These are phyloP conservation scores for Phyllosticta capitalensis DNA, from an alignment of 2,329 filamentous ascomycete species.

Conservation along the genomic window DNA sequence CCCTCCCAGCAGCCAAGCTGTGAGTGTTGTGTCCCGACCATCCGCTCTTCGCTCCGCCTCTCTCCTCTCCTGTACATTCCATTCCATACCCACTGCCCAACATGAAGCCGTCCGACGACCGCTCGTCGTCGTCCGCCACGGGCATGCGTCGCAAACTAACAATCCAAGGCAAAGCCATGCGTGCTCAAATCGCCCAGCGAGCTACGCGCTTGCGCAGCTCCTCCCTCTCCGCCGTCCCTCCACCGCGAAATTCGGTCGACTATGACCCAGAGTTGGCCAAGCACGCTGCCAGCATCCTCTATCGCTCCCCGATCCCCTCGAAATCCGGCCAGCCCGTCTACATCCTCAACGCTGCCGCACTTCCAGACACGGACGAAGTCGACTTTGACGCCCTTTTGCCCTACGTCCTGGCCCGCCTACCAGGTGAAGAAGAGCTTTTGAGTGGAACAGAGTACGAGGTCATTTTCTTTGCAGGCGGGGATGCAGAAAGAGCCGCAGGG, in stretches of 20 bases:
- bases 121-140: constrained; percentile 3
- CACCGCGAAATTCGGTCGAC: constrained; percentile 34
- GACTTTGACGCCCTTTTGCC: constrained; percentile 47
- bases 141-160: constrained; percentile 8
- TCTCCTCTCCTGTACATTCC: not conserved
- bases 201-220: constrained; percentile 31
- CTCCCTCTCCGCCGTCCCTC: constrained; percentile 40
- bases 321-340: constrained; percentile 41
- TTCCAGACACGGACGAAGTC: constrained; percentile 44
- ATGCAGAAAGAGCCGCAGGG: constrained; percentile 21
- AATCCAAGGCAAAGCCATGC: constrained; percentile 16
- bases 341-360: constrained; percentile 47
- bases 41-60: not conserved
- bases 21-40: constrained; percentile 5
- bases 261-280: constrained; percentile 40
- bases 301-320: constrained; percentile 43
- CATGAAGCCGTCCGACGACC: not conserved
- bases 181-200: constrained; percentile 22
- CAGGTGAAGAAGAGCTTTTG: constrained; percentile 46
- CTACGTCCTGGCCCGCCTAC: constrained; percentile 46
- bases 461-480: constrained; percentile 48
- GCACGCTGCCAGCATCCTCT: constrained; percentile 44
- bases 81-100: not conserved
- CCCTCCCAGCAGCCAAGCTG: not conserved
- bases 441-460: constrained; percentile 47